These are phyloP conservation scores for Scleromitrula shiraiana DNA, from an alignment of 2,329 filamentous ascomycete species.

Conservation along the genomic window DNA sequence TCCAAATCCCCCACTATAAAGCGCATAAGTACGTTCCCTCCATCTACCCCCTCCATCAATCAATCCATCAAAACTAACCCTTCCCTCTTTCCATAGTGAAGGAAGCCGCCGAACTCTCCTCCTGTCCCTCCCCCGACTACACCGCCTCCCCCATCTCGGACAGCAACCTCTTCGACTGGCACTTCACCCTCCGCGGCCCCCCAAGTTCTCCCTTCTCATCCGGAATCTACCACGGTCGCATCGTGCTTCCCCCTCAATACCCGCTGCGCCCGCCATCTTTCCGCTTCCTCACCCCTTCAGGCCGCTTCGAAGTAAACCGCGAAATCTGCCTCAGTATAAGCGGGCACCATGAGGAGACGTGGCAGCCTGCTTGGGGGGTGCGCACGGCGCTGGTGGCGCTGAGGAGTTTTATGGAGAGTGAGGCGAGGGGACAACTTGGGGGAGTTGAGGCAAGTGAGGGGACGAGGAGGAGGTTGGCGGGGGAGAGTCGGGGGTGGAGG, in stretches of 20 bases:
- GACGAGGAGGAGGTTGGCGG: conserved; percentile 61
- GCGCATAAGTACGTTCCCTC: conserved; percentile 59
- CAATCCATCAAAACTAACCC: conserved; percentile 11
- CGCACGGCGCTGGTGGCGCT: conserved; percentile 77
- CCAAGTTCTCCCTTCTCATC: conserved; percentile 53
- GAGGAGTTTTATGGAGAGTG: conserved; percentile 87
- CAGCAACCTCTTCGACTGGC: conserved; percentile 93
- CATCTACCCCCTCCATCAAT: conserved; percentile 9
- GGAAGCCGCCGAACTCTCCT: conserved; percentile 81
- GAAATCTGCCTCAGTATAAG: conserved; percentile 94
- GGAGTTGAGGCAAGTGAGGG: conserved; percentile 70
- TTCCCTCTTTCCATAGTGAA: conserved; percentile 48
- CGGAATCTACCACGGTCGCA: conserved; percentile 93
- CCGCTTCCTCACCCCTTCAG: conserved; percentile 85
- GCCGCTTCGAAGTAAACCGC: conserved; percentile 90
- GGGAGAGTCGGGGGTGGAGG: conserved; percentile 54
- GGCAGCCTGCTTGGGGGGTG: conserved; percentile 97
- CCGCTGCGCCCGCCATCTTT: conserved; percentile 91
- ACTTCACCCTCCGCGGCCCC: conserved; percentile 92
- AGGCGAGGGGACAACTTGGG: conserved; percentile 79
- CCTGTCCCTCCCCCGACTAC: conserved; percentile 75
- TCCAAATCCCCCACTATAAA: conserved; percentile 77
- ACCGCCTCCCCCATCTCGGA: conserved; percentile 73
- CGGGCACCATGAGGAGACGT: conserved; percentile 95
- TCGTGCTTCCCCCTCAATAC: conserved; percentile 81